Percentiles rank a stretch among this genome's conserved stretches.
Conservation (phyloP, 768 basidiomycete genomes). For the Macrolepiota fuliginosa region DNA sequence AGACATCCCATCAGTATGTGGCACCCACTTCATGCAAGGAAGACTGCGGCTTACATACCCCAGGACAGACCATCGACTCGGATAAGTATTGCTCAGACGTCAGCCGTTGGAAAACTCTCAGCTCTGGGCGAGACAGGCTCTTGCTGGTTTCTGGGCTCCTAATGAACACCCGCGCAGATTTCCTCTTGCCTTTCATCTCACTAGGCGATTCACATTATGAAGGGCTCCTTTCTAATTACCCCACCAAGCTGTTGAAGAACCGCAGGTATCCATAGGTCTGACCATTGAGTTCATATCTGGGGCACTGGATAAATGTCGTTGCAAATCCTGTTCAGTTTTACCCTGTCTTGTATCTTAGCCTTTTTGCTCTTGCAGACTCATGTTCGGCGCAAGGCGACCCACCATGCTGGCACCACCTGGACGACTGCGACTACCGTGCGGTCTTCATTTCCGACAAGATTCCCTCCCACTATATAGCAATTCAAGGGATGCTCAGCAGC, state of each 20-base stretch:
- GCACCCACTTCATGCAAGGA: too few species aligned
- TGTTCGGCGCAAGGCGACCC: constrained; percentile 5
- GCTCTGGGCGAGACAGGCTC: neutral
- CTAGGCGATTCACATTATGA: neutral
- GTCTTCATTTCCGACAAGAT: constrained; percentile 9
- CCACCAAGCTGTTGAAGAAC: neutral
- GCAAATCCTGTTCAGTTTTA: neutral
- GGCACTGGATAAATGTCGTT: neutral
- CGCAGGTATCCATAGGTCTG: neutral
- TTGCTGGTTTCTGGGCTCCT: neutral
- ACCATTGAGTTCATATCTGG: neutral
- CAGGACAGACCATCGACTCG: too few species aligned
- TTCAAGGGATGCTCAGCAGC: neutral
- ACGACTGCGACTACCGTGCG: constrained; percentile 6
- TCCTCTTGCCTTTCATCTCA: neutral
- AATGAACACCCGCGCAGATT: neutral
- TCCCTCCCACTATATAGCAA: neutral
- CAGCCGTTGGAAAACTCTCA: neutral
- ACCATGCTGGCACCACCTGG: constrained; percentile 11
- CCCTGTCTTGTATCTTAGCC: neutral
- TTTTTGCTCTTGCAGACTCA: neutral
- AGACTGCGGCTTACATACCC: too few species aligned
- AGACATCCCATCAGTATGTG: neutral
- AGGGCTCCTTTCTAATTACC: neutral
- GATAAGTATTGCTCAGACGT: too few species aligned